These are phyloP conservation scores for Stachybotrys elegans DNA, from an alignment of 2,329 filamentous ascomycete genomes.

Conservation along the genomic window DNA sequence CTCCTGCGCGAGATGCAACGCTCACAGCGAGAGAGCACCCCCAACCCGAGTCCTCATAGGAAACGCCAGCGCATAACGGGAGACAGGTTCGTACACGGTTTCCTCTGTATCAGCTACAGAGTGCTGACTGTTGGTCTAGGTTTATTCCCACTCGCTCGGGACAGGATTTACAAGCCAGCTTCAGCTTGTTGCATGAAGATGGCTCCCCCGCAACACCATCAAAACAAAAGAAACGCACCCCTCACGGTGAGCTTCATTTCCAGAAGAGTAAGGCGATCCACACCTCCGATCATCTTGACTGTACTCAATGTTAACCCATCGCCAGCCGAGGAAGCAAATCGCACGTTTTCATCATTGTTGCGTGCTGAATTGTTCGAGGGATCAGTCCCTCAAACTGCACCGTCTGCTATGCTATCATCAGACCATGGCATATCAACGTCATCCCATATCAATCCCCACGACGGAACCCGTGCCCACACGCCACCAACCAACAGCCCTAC, in stretches of 20 bases:
- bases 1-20: slow-evolving; percentile 47
- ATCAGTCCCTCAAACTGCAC: slow-evolving; percentile 76
- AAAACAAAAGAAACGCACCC: slow-evolving; percentile 75
- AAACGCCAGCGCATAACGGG: slow-evolving; percentile 57
- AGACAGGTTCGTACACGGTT: slow-evolving; percentile 44
- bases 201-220: slow-evolving; percentile 89
- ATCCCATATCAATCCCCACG: slow-evolving; percentile 49
- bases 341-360: slow-evolving; percentile 82
- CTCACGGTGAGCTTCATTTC: slow-evolving; percentile 87
- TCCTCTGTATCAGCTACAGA: neutral
- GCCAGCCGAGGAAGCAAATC: slow-evolving; percentile 84
- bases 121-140: slow-evolving; percentile 40
- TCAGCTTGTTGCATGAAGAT: slow-evolving; percentile 86
- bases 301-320: slow-evolving; percentile 14
- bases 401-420: slow-evolving; percentile 52
- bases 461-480: slow-evolving; percentile 72
- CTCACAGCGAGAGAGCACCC: slow-evolving; percentile 46
- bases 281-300: neutral
- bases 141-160: slow-evolving; percentile 94
- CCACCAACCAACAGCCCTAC: slow-evolving; percentile 64
- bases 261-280: slow-evolving; percentile 68
- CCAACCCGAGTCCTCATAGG: slow-evolving; percentile 49
- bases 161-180: slow-evolving; percentile 89
- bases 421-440: slow-evolving; percentile 47
- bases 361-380: slow-evolving; percentile 90